Percentiles rank a stretch among this genome's conserved stretches.
Evolutionary conservation across 805 yeast species (phyloP).

Genomic region (Candida glaebosa): DNA sequence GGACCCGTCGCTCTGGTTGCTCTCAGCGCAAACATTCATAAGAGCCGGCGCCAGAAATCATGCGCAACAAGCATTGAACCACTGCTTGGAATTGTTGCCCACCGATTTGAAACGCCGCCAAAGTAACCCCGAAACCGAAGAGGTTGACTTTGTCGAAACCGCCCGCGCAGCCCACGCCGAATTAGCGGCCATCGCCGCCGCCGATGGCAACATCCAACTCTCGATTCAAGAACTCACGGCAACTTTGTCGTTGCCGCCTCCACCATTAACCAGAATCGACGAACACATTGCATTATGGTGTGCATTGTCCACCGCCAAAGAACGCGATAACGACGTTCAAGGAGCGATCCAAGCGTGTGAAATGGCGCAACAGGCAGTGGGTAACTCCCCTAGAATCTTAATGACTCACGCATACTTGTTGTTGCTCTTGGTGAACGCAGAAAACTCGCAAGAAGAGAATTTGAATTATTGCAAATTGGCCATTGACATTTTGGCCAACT

Average conservation of each 20-base stretch:
- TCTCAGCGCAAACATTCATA: conserved; percentile 47
- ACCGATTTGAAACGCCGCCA: conserved; percentile 7
- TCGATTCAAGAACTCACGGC: conserved; percentile 49
- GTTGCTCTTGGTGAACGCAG: conserved; percentile 16
- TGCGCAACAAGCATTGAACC: conserved; percentile 46
- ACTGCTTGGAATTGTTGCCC: conserved; percentile 42
- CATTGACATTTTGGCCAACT: conserved; percentile 30
- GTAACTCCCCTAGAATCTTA: conserved; percentile 41
- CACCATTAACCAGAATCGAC: conserved; percentile 40
- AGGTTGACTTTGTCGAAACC: conserved; percentile 38
- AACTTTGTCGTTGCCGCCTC: conserved; percentile 49
- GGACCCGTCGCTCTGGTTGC: conserved; percentile 46
- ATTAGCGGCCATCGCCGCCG: conserved; percentile 52
- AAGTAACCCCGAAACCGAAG: conserved; percentile 16
- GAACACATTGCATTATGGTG: conserved; percentile 53
- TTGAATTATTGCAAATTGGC: conserved; percentile 19
- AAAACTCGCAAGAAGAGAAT: conserved; percentile 19
- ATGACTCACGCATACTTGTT: conserved; percentile 50
- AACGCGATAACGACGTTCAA: conserved; percentile 45
- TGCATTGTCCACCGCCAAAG: conserved; percentile 49
- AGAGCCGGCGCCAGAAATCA: conserved; percentile 41
- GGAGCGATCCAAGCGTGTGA: conserved; percentile 51
- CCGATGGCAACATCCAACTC: conserved; percentile 46
- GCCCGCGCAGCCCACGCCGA: conserved; percentile 53
- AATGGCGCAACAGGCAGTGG: conserved; percentile 43